Evolutionary conservation across 2,329 filamentous ascomycete species (phyloP), one percentile per base, ranked within the genome.

Genomic region (Hirsutella minnesotensis): DNA sequence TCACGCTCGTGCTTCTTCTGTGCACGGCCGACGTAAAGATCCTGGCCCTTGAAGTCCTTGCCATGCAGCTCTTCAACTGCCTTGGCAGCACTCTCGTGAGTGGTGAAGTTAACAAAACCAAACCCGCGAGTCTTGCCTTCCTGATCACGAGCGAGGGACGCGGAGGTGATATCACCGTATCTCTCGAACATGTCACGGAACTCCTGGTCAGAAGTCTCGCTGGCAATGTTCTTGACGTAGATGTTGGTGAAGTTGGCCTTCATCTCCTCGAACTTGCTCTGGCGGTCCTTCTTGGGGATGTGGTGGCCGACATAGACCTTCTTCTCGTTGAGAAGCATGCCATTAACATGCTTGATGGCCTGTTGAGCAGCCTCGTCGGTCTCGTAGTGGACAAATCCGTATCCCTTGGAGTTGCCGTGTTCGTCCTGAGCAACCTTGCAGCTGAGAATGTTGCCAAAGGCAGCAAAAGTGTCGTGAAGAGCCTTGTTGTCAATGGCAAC

Each of bases 221-320:
- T 59, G 57, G 81, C 79, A 56, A 98, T 83, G 73, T 98, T 98
- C 82, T 98, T 98, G 73, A 98, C 86, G 72, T 98, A 98, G 68
- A 98, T 82, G 67, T 98, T 98, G 74, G 92, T 98, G 78, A 94
- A 98, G 77, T 98, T 98, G 67, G 92, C 92, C 83, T 98, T 98
- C 90, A 98, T 98, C 77, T 98, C 92, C 74, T 98, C 92, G 57
- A 96, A 96, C 74, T 98, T 98, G 86, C 87, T 95, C 79, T 96
- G 92, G 58, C 92, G 90, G 63, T 98, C 92, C 79, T 96, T 96
- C 84, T 96, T 96, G 65, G 92, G 89, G 59, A 98, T 96, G 72
- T 98, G 92, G 70, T 95, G 90, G 51, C 92, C 92, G 55, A 98
- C 92, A 57, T 94, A 98, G 51, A 98, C 92, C 79, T 98, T 98